Base-by-base conservation (phyloP, 805 yeast species). In the Kuraishia cidri region DNA sequence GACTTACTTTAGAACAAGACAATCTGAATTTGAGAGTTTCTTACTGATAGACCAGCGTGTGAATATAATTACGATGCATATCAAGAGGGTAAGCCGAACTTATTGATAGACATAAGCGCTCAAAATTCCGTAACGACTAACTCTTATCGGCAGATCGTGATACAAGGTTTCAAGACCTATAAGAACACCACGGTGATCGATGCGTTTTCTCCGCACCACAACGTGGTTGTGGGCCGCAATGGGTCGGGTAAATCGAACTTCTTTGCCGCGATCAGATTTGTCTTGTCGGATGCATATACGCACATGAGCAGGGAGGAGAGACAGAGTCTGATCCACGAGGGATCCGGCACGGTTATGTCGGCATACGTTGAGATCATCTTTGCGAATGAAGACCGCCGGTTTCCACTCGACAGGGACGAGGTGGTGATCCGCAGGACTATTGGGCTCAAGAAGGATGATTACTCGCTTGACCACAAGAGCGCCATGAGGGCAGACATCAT, bases 171-270 rank as follows among this genome's bases (percentile, higher is more conserved):
- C 64, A 87, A 86, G 58, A 87, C 97, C 40, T 90, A 87, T 53
- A 81, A 82, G 56, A 80, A 83, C 46, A 77, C 85, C 26, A 83
- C 95, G 0, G 69, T 75, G 4, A 72, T 88, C 9, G 92, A 82
- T 26, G 64, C 73, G 11, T 62, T 92, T 21, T 80, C 94, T 1
- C 90, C 94, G 0, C 74, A 75, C 34, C 81, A 79, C 48, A 90
- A 90, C 57, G 94, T 90, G 14, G 76, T 82, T 11, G 86, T 88
- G 21, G 97, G 97, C 2, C 62, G 95, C 32, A 88, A 88, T 56
- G 97, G 97, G n/a, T 83, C 95, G 6, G 98, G 98, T 6, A 90
- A 92, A 53, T 84, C 95, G 26, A 90, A 92, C 54, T 82, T 90
- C 58, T 92, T 90, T 54, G 87, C 95, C 11, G 97, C 98, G 8